Conservation (phyloP, 2,329 filamentous ascomycete genomes). For the Aureobasidium musti region DNA sequence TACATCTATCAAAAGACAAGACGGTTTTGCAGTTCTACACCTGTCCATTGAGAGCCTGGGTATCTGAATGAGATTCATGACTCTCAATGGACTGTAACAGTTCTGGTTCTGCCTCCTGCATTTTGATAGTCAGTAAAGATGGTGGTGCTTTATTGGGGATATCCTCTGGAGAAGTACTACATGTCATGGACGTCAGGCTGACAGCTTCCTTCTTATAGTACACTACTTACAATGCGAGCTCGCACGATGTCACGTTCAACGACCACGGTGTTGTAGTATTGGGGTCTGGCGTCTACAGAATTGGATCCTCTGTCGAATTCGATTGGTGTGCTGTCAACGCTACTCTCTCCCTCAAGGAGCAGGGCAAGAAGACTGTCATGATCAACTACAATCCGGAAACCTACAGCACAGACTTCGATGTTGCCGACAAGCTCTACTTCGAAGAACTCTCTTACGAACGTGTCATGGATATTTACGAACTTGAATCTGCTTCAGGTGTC, state of each 20-base stretch:
- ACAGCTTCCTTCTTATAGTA: background rate
- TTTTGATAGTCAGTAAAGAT: background rate
- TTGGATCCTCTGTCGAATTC: conserved; percentile 96
- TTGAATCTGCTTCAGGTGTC: conserved; percentile 80
- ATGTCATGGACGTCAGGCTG: background rate
- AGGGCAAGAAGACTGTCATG: conserved; percentile 97
- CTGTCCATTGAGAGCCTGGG: background rate
- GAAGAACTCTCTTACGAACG: conserved; percentile 96
- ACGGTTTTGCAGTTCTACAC: background rate
- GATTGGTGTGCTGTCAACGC: conserved; percentile 97
- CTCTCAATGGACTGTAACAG: background rate
- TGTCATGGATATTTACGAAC: conserved; percentile 98
- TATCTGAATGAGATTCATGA: background rate
- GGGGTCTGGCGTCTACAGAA: conserved; percentile 94
- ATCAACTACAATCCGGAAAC: conserved; percentile 74
- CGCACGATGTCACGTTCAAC: conserved; percentile 90
- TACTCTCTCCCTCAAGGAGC: conserved; percentile 75
- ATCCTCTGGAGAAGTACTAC: background rate
- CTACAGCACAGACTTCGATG: conserved; percentile 79
- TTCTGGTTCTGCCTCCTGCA: background rate
- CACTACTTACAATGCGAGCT: conserved; percentile 94
- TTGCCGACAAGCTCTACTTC: conserved; percentile 90
- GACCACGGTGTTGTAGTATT: conserved; percentile 88
- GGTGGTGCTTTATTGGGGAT: background rate
- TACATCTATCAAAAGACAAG: background rate